Base-by-base conservation (phyloP, 768 basidiomycete genomes). In the Epithele typhae region DNA sequence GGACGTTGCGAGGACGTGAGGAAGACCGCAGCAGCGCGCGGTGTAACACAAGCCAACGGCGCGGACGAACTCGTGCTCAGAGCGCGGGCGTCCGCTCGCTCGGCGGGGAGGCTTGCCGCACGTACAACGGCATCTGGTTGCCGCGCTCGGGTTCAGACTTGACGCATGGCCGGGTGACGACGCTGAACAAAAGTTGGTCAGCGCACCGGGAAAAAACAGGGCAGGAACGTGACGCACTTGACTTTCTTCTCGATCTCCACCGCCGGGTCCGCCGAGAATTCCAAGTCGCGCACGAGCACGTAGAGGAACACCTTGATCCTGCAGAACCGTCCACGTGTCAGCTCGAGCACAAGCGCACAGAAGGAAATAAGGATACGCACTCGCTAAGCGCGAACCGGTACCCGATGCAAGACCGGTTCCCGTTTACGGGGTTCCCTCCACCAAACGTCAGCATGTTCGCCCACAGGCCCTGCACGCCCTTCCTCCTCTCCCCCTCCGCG, bases 301-400 rank as follows among this genome's bases (percentile, higher is more conserved):
- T 71, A 80, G 51, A 82, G 65, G 56, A 82, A 81, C 30, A 76
- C 70, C 61, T 82, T 82, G 62, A 83, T 81, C 68, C 79, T 82
- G 58, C 18, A 34, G 30, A 37, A 23, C 17, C 24, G 25, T 7
- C 42, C 50, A 46, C 21, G 39, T 22, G 24, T 34, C 24, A 34
- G 27, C 30, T 33, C 25, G 1, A 0, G 21, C 43, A 7, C 21
- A 21, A 35, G 9, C 3, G 49, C 12, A 25, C 19, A 38, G 5
- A 7, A 4, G 19, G 39, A 8, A 32, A 40, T 8, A 30, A 25
- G n/a, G 14, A 12, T n/a, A 75, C 79, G 66, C 59, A 81, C 81
- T 83, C 78, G 25, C 71, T 66, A 48, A 83, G 50, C 14, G 79
- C 79, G 56, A 83, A 84, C 55, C 71, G 73, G 59, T 74, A 81